Evolutionary conservation across 148 eudicot genomes (phyloP), one percentile per base, ranked within the genome.

Genomic region (Camellia lanceoleosa): DNA sequence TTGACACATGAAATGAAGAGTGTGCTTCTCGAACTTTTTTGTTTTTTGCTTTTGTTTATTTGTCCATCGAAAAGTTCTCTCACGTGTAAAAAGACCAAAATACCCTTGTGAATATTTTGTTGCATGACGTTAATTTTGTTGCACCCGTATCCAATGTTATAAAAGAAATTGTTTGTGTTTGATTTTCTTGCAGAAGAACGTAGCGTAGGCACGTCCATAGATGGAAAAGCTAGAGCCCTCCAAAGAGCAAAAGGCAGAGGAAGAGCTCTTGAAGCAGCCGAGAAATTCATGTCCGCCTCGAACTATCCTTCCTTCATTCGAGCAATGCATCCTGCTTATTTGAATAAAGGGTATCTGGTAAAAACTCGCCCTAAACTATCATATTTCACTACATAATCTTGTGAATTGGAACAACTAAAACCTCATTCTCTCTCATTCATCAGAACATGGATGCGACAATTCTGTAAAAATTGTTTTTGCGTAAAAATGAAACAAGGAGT

Each of bases 151-250:
- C 38, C 38, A 30, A 30, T 30, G 38, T 30, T 30, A 30, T 30
- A 30, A 30, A 30, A 30, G 38, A 44, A 12, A 13, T 41, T 68
- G 47, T 23, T 42, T 68, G 47, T 23, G 19, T 20, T 23, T 7
- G 23, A 60, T 75, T 75, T n/a, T 58, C 13, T 19, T 46, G 14
- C 79, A 76, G 71, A 49, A 63, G 79, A 49, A 47, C 4, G n/a
- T 7, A 5, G 0, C 64, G 20, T 13, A 46, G 70, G 60, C 9
- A 44, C 3, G 10, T 20, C 38, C 30, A 12, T 20, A 19, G 52
- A 5, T 6, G 58, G 38, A 20, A 42, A 74, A 43, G 7, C 8
- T 5, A 60, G 15, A 43, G 83, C 83, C 9, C 23, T 65, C 14
- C 59, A 66, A 74, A 80, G 68, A 80, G 60, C 60, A 10, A 56